phyloP scores from a whole-genome alignment of 345 rosid species.

The Salix arbutifolia region DNA sequence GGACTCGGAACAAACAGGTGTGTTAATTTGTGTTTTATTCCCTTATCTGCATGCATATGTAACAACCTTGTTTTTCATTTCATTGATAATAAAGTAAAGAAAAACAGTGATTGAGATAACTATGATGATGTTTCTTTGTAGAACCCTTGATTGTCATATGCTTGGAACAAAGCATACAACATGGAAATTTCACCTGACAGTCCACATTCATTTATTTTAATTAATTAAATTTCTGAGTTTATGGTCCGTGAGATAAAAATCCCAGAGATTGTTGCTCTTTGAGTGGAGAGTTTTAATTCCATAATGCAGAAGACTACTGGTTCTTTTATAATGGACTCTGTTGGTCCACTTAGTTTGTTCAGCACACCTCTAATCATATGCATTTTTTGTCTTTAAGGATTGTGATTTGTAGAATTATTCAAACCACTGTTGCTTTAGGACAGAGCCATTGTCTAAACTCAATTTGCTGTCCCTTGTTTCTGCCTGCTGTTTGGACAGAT shows the following conservation, averaged over 20 bases:
- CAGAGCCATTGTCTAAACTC: background rate
- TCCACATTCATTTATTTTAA: background rate
- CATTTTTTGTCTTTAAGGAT: background rate
- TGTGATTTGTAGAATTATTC: background rate
- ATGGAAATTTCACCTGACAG: constrained; percentile 2
- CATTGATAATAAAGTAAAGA: background rate
- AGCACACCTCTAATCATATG: background rate
- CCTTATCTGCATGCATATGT: constrained; percentile 3
- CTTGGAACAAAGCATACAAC: background rate
- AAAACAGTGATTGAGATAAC: constrained; percentile 9
- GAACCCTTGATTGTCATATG: background rate
- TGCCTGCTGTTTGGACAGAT: constrained; percentile 47
- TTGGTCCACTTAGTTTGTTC: background rate
- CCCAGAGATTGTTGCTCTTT: background rate
- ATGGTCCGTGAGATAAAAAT: background rate
- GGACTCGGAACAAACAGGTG: constrained; percentile 85
- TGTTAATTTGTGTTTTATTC: constrained; percentile 11
- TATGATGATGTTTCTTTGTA: background rate
- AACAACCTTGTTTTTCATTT: background rate
- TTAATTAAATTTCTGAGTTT: constrained; percentile 3
- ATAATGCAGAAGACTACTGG: background rate
- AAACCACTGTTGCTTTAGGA: background rate
- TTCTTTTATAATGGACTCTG: background rate
- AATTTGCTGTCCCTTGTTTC: background rate
- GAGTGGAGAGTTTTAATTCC: background rate